Base-by-base conservation (phyloP, 305 asterid genomes). In the Fraxinus dipetala region DNA sequence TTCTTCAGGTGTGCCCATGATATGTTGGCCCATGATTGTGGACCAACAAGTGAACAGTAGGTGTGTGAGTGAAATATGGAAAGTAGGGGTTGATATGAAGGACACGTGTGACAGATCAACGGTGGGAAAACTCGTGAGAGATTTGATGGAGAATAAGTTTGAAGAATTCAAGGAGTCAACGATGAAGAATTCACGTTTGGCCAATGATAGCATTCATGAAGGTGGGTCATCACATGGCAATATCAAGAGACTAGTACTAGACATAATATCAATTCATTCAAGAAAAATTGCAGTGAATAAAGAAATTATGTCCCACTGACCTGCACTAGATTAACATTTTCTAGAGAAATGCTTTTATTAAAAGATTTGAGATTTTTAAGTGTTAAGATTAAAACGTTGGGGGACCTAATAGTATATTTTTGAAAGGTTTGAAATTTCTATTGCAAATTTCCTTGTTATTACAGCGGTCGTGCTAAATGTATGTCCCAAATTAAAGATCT, bases 41-140 rank as follows among this genome's bases (percentile, higher is more conserved):
- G 92, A 89, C 10, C 90, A 89, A 24, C 87, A 40, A 5, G 81
- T 79, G 82, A 89, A 89, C 75, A 83, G 88, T 35, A 79, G 90
- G 82, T 89, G 87, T 36, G 90, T 79, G 75, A 61, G 89, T 78
- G 86, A 80, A 73, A 51, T 87, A 35, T 89, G 92, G 92, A 82
- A 56, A 22, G 48, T 87, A 6, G 92, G 90, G 76, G 1, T 85
- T 18, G 89, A 87, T 67, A 78, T 85, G 83, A 84, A 84, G 56
- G 85, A 82, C 40, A 16, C 20, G 28, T 84, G 84, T 40, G 88
- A 87, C 22, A 83, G 92, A 82, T 78, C 81, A 18, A 84, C 73
- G 65, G 87, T 89, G 79, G 92, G 81, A 78, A 87, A 81, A 22
- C 65, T 83, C 78, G 88, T 85, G 31, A 85, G 84, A 45, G 87